Evolutionary conservation across 2,329 filamentous ascomycete species (phyloP).

Genomic region (Aspergillus sp.): DNA sequence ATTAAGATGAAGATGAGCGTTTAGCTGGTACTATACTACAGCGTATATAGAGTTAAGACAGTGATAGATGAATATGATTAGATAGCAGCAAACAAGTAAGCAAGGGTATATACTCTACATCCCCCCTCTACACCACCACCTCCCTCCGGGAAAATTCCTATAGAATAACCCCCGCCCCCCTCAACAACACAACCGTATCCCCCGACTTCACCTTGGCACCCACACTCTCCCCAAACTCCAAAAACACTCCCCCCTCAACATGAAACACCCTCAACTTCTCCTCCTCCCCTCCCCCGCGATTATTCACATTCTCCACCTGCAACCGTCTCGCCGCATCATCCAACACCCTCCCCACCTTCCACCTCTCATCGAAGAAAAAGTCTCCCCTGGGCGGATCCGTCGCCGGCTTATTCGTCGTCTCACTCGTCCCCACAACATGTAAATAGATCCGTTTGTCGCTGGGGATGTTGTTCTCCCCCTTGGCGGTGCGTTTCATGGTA

Average conservation of each 20-base stretch:
- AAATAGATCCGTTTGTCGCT: slow-evolving; percentile 86
- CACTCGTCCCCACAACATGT: slow-evolving; percentile 84
- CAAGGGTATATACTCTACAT: neutral
- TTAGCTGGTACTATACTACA: slow-evolving; percentile 36
- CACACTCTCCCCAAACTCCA: slow-evolving; percentile 87
- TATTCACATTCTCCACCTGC: slow-evolving; percentile 50
- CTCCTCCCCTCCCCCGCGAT: slow-evolving; percentile 52
- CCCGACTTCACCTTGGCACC: slow-evolving; percentile 71
- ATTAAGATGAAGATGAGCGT: slow-evolving; percentile 99
- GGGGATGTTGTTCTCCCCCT: slow-evolving; percentile 81
- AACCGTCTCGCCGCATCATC: slow-evolving; percentile 48
- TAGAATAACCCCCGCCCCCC: slow-evolving; percentile 77
- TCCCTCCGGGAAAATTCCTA: neutral
- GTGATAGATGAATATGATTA: slow-evolving; percentile 6
- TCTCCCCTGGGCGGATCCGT: slow-evolving; percentile 79
- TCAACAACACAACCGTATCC: slow-evolving; percentile 84
- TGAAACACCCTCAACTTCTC: slow-evolving; percentile 86
- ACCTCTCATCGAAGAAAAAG: slow-evolving; percentile 80
- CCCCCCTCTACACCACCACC: no score
- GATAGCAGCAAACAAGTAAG: slow-evolving; percentile 6
- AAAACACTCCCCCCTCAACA: slow-evolving; percentile 80
- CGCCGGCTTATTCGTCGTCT: slow-evolving; percentile 79
- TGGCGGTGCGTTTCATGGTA: slow-evolving; percentile 79
- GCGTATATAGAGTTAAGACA: neutral
- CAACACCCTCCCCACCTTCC: slow-evolving; percentile 75